Evolutionary conservation across 2,329 filamentous ascomycete genomes (phyloP).

Genomic region (Chaetomiaceae sp.): DNA sequence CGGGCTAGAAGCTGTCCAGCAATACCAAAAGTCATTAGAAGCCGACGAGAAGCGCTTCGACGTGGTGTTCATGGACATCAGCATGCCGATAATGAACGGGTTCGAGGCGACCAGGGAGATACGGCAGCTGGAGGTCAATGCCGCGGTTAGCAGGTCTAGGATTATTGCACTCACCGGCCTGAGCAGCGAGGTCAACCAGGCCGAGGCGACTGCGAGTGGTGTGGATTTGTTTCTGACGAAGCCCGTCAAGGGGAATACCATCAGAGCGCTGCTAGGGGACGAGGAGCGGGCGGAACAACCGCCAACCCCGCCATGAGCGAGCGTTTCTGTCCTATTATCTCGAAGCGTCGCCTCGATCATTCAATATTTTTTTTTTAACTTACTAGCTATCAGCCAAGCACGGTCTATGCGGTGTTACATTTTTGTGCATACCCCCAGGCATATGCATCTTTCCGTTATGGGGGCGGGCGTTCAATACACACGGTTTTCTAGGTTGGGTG

Average conservation of each 20-base stretch:
- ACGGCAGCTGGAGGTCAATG: slow-evolving; percentile 25
- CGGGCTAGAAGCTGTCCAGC: slow-evolving; percentile 45
- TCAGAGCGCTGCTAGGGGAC: slow-evolving; percentile 15
- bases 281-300: background rate
- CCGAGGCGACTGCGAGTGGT: slow-evolving; percentile 43
- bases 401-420: too few species aligned
- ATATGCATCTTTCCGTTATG: too few species aligned
- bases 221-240: slow-evolving; percentile 47
- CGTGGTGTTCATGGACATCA: slow-evolving; percentile 43
- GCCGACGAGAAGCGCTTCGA: slow-evolving; percentile 33
- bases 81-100: slow-evolving; percentile 33
- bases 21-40: slow-evolving; percentile 34
- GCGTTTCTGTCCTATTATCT: too few species aligned
- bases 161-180: slow-evolving; percentile 46
- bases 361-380: too few species aligned
- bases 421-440: too few species aligned
- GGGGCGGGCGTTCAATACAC: too few species aligned
- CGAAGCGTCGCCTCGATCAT: too few species aligned
- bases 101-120: slow-evolving; percentile 31
- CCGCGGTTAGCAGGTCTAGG: slow-evolving; percentile 8
- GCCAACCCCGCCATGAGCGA: too few species aligned
- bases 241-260: slow-evolving; percentile 37
- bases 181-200: slow-evolving; percentile 39
- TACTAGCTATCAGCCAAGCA: too few species aligned
- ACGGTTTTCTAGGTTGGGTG: too few species aligned